phyloP scores from a whole-genome alignment of 176 grass and related monocot species.

The Avena sativa region DNA sequence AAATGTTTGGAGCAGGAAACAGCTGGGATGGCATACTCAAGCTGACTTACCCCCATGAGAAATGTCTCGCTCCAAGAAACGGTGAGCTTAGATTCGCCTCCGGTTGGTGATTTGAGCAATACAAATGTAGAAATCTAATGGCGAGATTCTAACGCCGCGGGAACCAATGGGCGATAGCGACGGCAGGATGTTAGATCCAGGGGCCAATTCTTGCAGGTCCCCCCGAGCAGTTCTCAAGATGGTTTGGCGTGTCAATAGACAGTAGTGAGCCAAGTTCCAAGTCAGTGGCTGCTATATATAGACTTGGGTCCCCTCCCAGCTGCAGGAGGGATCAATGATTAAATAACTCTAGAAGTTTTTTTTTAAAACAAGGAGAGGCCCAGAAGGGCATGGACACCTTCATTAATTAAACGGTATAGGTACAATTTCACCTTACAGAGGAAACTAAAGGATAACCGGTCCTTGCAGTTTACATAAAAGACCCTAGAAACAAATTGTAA shows the following conservation, averaged over 20 bases:
- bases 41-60: slow-evolving; percentile 21
- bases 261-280: background rate
- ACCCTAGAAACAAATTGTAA: background rate
- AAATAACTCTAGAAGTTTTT: slow-evolving; percentile 22
- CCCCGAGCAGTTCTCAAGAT: background rate
- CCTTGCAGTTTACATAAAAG: background rate
- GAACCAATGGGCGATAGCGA: slow-evolving; percentile 1
- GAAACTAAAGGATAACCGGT: no score
- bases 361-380: no score
- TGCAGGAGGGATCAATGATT: background rate
- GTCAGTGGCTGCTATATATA: background rate
- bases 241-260: background rate
- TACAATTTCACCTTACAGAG: no score
- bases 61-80: no score
- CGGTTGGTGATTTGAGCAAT: background rate
- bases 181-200: slow-evolving; percentile 36
- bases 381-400: no score
- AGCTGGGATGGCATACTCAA: background rate
- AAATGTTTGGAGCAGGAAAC: background rate
- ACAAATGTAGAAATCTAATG: background rate
- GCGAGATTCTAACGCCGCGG: background rate
- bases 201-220: slow-evolving; percentile 7
- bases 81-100: no score
- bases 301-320: slow-evolving; percentile 12
- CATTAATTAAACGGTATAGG: no score